Conservation (phyloP, 2,329 filamentous ascomycete genomes). For the Amylocarpus encephaloides region DNA sequence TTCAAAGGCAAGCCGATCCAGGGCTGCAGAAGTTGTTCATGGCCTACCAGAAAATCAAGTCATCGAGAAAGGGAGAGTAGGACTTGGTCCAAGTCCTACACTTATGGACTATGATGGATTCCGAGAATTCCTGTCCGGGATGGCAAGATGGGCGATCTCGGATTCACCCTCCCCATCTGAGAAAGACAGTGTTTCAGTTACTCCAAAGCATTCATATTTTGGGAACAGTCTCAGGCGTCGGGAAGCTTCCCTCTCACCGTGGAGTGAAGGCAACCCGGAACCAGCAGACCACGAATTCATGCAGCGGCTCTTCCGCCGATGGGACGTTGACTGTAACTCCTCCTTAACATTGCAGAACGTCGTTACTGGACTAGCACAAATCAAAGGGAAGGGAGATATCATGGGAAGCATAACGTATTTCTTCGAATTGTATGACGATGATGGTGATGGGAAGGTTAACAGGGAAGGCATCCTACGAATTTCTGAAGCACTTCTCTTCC, state of each 20-base stretch:
- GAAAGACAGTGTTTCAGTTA: conserved; percentile 42
- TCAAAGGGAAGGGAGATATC: conserved; percentile 91
- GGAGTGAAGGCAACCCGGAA: conserved; percentile 53
- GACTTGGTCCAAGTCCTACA: conserved; percentile 79
- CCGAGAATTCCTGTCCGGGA: conserved; percentile 82
- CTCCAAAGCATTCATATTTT: conserved; percentile 55
- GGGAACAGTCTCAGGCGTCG: conserved; percentile 44
- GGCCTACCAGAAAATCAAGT: conserved; percentile 39
- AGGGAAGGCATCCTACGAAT: conserved; percentile 92
- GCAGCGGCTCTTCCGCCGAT: conserved; percentile 76
- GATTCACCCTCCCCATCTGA: conserved; percentile 64
- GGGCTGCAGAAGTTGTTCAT: conserved; percentile 41
- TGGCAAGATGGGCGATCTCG: conserved; percentile 88
- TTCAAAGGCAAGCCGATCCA: conserved; percentile 55
- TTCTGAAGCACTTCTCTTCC: conserved; percentile 86
- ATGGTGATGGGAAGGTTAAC: conserved; percentile 84
- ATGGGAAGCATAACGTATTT: conserved; percentile 98
- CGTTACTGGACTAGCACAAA: conserved; percentile 79
- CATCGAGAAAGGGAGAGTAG: conserved; percentile 79
- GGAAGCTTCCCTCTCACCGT: conserved; percentile 37
- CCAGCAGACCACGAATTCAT: conserved; percentile 95
- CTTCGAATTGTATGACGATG: conserved; percentile 94
- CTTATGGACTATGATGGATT: conserved; percentile 98
- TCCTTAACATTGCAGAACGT: conserved; percentile 84
- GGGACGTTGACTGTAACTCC: conserved; percentile 75